Conservation (phyloP, 1,284 basidiomycete genomes). For the Boletus semigastroideus region DNA sequence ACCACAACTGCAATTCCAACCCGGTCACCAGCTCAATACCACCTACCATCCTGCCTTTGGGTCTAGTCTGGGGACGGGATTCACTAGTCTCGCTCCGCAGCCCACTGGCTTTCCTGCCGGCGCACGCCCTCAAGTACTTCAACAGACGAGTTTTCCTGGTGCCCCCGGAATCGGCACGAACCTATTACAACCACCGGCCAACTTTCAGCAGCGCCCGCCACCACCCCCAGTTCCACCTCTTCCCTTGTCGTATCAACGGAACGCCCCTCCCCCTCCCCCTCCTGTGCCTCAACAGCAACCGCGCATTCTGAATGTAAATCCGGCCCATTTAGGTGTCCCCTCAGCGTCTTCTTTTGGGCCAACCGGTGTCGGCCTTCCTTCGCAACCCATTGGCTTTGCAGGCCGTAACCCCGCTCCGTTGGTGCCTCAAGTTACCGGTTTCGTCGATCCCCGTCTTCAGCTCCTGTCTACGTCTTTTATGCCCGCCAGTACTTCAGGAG, state of each 20-base stretch:
- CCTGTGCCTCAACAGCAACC: conserved; percentile 41
- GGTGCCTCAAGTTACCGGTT: conserved; percentile 80
- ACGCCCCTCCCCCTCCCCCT: conserved; percentile 41
- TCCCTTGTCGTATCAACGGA: conserved; percentile 65
- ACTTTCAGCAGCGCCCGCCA: conserved; percentile 50
- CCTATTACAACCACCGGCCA: conserved; percentile 21
- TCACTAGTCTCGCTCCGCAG: conserved; percentile 39
- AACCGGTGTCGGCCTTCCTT: conserved; percentile 19
- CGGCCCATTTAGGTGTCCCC: conserved; percentile 13
- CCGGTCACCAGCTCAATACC: conserved; percentile 38
- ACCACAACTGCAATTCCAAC: conserved; percentile 43
- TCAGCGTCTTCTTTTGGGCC: conserved; percentile 13
- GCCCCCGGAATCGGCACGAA: conserved; percentile 6
- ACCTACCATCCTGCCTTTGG: conserved; percentile 32
- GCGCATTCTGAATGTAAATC: conserved; percentile 50
- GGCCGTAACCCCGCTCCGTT: conserved; percentile 50
- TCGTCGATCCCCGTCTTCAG: conserved; percentile 76
- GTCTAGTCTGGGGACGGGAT: conserved; percentile 24
- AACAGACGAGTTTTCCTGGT: conserved; percentile 47
- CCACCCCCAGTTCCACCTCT: conserved; percentile 58
- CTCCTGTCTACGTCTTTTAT: conserved; percentile 89
- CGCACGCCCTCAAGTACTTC: conserved; percentile 31
- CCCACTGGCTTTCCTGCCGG: conserved; percentile 40
- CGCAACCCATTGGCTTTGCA: conserved; percentile 45
- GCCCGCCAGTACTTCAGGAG: conserved; percentile 65